Conservation (phyloP, 768 basidiomycete species). For the Asterophora parasitica region DNA sequence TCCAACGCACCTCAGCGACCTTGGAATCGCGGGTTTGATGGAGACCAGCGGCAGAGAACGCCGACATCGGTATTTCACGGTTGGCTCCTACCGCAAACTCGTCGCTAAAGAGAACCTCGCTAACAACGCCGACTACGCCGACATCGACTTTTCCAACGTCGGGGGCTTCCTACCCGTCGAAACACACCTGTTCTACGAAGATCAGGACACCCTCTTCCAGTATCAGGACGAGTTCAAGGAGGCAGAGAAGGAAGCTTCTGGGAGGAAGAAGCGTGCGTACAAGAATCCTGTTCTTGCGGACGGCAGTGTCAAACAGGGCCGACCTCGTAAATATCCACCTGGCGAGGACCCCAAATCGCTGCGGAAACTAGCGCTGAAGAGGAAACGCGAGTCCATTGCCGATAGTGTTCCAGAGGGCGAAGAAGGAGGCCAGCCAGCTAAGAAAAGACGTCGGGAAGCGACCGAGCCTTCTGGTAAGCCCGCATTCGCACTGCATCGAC, state of each 20-base stretch:
- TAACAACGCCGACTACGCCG: slow-evolving; percentile 37
- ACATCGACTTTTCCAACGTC: slow-evolving; percentile 43
- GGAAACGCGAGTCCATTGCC: slow-evolving; percentile 18
- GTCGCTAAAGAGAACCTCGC: slow-evolving; percentile 65
- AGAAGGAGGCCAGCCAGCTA: slow-evolving; percentile 14
- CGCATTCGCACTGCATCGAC: not conserved
- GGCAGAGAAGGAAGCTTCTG: slow-evolving; percentile 17
- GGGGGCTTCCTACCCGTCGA: slow-evolving; percentile 50
- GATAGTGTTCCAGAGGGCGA: slow-evolving; percentile 8
- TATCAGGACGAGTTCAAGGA: slow-evolving; percentile 51
- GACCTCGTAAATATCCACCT: slow-evolving; percentile 42
- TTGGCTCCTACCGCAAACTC: slow-evolving; percentile 60
- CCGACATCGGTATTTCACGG: slow-evolving; percentile 78
- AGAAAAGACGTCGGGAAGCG: slow-evolving; percentile 21
- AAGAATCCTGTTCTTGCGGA: slow-evolving; percentile 49
- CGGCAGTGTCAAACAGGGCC: slow-evolving; percentile 52
- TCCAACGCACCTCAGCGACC: slow-evolving; percentile 69
- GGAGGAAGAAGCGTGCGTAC: slow-evolving; percentile 26
- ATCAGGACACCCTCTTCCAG: slow-evolving; percentile 32
- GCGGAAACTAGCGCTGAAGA: slow-evolving; percentile 13
- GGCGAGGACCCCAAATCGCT: slow-evolving; percentile 16
- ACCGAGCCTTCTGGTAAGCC: slow-evolving; percentile 8
- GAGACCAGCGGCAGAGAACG: slow-evolving; percentile 85
- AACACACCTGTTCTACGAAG: slow-evolving; percentile 52
- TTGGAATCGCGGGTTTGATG: slow-evolving; percentile 65